These are phyloP conservation scores for Colletotrichum sp. DNA, from an alignment of 2,329 filamentous ascomycete genomes.

Conservation along the genomic window DNA sequence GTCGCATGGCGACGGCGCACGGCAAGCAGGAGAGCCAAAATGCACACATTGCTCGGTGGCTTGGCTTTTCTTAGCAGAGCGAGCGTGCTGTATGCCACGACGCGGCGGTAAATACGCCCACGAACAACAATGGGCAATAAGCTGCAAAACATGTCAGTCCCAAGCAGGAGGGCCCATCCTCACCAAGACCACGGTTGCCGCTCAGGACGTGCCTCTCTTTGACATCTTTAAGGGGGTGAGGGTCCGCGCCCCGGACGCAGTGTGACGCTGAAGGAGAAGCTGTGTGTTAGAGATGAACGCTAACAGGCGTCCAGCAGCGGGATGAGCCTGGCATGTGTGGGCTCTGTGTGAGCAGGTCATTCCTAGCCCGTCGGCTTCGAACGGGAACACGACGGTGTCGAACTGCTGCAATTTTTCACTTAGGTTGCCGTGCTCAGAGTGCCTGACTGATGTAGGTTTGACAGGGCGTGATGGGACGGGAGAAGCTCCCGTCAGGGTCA, in stretches of 20 bases:
- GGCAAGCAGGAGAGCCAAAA: background rate
- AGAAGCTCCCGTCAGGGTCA: background rate
- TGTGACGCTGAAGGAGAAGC: conserved; percentile 4
- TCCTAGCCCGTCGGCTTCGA: background rate
- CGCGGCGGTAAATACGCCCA: background rate
- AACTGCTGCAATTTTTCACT: background rate
- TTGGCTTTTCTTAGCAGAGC: background rate
- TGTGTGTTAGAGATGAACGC: conserved; percentile 1
- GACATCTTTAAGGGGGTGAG: conserved; percentile 6
- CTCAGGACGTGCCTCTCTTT: background rate
- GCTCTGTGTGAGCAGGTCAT: background rate
- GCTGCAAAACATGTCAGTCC: background rate
- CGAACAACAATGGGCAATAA: background rate
- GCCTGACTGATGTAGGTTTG: conserved; percentile 8
- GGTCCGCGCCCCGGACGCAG: background rate
- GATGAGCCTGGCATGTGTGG: background rate
- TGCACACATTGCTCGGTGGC: background rate
- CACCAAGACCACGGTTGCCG: background rate
- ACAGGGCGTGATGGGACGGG: conserved; percentile 17
- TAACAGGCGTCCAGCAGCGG: background rate
- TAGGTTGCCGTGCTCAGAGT: background rate
- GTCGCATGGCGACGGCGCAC: conserved; percentile 8
- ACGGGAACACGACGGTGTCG: background rate
- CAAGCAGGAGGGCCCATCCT: background rate
- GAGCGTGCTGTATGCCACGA: background rate